phyloP scores from a whole-genome alignment of 352 stramenopile genomes.

The Elongisporangium prolatum region DNA sequence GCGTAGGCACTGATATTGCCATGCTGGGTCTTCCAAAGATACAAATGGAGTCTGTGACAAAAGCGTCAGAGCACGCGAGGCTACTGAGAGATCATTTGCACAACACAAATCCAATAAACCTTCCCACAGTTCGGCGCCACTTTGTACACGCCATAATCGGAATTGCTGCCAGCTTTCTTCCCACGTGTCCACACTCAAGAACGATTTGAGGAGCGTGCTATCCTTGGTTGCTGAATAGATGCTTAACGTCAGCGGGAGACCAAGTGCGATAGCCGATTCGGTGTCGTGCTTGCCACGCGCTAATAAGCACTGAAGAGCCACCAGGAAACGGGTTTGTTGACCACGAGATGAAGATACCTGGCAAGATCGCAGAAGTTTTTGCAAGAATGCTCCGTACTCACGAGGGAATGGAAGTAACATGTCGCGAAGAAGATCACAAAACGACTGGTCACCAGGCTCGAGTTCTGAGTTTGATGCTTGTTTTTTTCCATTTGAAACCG shows the following conservation, averaged over 20 bases:
- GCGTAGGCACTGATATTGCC: constrained; percentile 68
- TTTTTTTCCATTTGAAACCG: constrained; percentile 17
- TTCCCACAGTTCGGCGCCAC: constrained; percentile 56
- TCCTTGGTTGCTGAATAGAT: constrained; percentile 1
- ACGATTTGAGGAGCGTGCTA: constrained; percentile 21
- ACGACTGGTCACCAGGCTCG: constrained; percentile 15
- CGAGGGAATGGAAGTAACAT: constrained; percentile 35
- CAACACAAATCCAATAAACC: constrained; percentile 46
- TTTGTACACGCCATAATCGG: constrained; percentile 37
- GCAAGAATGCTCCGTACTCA: constrained; percentile 49
- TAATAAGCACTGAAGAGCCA: constrained; percentile 35
- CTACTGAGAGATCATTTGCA: not conserved
- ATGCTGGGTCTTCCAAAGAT: constrained; percentile 62
- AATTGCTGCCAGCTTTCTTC: constrained; percentile 32
- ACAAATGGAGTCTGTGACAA: constrained; percentile 49
- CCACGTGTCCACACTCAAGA: constrained; percentile 26
- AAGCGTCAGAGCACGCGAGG: constrained; percentile 37
- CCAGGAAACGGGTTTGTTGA: constrained; percentile 26
- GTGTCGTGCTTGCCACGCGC: not conserved
- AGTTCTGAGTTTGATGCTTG: not conserved
- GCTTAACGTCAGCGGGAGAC: constrained; percentile 18
- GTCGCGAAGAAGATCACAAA: constrained; percentile 38
- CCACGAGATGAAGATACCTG: constrained; percentile 18
- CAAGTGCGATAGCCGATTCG: not conserved
- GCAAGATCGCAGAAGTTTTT: constrained; percentile 27